Conservation (phyloP, 2,329 filamentous ascomycete species). For the Alternaria conjuncta region DNA sequence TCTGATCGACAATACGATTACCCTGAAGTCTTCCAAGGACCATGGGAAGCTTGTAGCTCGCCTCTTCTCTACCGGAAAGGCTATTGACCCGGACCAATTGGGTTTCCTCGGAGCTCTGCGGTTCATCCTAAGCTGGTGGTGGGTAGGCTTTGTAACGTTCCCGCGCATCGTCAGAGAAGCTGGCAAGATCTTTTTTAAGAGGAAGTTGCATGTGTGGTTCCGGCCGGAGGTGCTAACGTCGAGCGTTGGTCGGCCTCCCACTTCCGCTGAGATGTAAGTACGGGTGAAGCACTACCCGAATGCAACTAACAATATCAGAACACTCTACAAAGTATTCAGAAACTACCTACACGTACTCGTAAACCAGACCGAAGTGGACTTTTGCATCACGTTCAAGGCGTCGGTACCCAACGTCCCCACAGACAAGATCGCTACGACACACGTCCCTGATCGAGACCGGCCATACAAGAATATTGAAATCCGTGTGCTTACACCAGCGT, state of each 20-base stretch:
- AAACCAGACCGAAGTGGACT: conserved; percentile 50
- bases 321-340: conserved; percentile 49
- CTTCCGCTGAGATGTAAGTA: conserved; percentile 55
- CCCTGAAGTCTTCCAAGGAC: conserved; percentile 65
- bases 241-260: conserved; percentile 63
- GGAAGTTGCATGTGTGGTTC: conserved; percentile 68
- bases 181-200: conserved; percentile 61
- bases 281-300: not conserved
- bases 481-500: conserved; percentile 67
- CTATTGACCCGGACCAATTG: conserved; percentile 60
- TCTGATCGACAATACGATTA: conserved; percentile 66
- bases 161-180: conserved; percentile 71
- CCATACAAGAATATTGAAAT: conserved; percentile 57
- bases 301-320: conserved; percentile 22
- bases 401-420: conserved; percentile 49
- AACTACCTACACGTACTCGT: conserved; percentile 57
- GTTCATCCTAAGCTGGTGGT: conserved; percentile 67
- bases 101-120: conserved; percentile 49
- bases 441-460: conserved; percentile 4
- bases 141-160: conserved; percentile 70
- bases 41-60: conserved; percentile 67
- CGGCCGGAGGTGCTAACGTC: conserved; percentile 66
- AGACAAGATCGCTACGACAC: conserved; percentile 33
- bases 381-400: conserved; percentile 63
- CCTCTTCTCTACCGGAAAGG: conserved; percentile 60